Percentiles rank a stretch among this genome's conserved stretches.
Conservation (phyloP, 768 basidiomycete species). For the Tubosaeta sp. region DNA sequence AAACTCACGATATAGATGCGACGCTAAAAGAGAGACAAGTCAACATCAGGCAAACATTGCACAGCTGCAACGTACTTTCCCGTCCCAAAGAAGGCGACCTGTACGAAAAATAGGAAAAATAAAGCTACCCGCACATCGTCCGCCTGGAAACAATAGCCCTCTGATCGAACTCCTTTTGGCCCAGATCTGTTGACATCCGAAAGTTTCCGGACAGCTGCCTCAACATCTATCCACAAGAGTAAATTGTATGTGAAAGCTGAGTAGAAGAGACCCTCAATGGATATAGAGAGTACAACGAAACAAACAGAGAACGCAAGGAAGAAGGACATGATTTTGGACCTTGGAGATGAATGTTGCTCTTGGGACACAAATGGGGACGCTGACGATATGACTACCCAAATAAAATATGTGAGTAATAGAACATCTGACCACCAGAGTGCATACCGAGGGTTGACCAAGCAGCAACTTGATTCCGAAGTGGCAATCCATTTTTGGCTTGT, state of each 20-base stretch:
- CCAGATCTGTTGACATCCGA: background rate
- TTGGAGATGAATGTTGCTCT: slow-evolving; percentile 34
- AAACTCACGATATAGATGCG: slow-evolving; percentile 74
- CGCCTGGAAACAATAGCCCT: slow-evolving; percentile 41
- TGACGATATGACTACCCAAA: slow-evolving; percentile 49
- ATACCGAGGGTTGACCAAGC: slow-evolving; percentile 68
- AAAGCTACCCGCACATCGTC: slow-evolving; percentile 72
- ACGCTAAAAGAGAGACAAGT: slow-evolving; percentile 41
- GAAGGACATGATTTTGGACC: slow-evolving; percentile 53
- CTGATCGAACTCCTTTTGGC: background rate
- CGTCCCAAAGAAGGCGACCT: slow-evolving; percentile 82
- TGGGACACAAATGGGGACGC: slow-evolving; percentile 45
- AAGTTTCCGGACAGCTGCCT: slow-evolving; percentile 32
- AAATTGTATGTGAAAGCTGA: slow-evolving; percentile 61
- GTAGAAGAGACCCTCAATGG: slow-evolving; percentile 78
- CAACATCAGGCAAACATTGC: background rate
- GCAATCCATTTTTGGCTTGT: slow-evolving; percentile 64
- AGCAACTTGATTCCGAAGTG: slow-evolving; percentile 49
- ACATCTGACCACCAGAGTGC: slow-evolving; percentile 11
- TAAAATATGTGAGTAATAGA: background rate
- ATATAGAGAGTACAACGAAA: slow-evolving; percentile 78
- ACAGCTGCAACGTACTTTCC: slow-evolving; percentile 57
- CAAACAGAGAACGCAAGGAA: slow-evolving; percentile 72
- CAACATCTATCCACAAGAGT: slow-evolving; percentile 64
- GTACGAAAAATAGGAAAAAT: slow-evolving; percentile 84